A percentile compares a stretch with the other conserved stretches of the same genome.
Evolutionary conservation across 352 stramenopile genomes (phyloP).

Genomic region (Peronospora destructor): DNA sequence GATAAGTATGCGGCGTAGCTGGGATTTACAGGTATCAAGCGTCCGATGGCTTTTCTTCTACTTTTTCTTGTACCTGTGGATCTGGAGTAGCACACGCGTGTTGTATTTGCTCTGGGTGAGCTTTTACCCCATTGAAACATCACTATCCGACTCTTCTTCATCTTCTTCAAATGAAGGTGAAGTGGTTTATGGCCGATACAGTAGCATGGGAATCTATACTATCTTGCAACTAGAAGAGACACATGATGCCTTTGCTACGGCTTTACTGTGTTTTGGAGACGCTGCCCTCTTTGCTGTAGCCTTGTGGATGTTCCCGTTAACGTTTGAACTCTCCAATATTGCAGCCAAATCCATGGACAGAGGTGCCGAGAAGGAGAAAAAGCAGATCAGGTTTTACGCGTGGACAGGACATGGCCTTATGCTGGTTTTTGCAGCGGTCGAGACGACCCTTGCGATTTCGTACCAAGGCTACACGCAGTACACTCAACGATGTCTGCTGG

Average conservation of each 20-base stretch:
- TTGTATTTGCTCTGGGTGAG: conserved; percentile 41
- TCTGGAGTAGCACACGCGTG: conserved; percentile 34
- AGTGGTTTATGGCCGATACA: conserved; percentile 32
- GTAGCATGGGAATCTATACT: conserved; percentile 36
- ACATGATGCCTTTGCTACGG: conserved; percentile 24
- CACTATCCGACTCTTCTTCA: conserved; percentile 17
- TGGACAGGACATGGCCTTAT: conserved; percentile 28
- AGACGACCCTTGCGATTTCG: conserved; percentile 28
- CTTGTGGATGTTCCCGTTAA: conserved; percentile 45
- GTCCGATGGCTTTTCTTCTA: conserved; percentile 59
- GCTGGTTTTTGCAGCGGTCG: conserved; percentile 21
- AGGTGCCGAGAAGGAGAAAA: conserved; percentile 36
- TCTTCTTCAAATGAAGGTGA: conserved; percentile 17
- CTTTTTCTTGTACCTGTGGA: conserved; percentile 47
- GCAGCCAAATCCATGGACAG: conserved; percentile 44
- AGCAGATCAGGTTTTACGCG: conserved; percentile 30
- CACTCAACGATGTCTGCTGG: conserved; percentile 34
- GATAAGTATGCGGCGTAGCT: conserved; percentile 32
- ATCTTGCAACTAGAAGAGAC: conserved; percentile 34
- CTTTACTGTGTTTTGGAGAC: conserved; percentile 34
- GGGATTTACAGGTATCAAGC: conserved; percentile 44
- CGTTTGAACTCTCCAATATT: conserved; percentile 43
- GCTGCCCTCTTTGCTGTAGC: conserved; percentile 35
- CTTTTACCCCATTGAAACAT: conserved; percentile 23
- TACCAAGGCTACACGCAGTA: conserved; percentile 46